phyloP scores from a whole-genome alignment of 192 early-diverging fungal species.

The Dissophora globulifera region DNA sequence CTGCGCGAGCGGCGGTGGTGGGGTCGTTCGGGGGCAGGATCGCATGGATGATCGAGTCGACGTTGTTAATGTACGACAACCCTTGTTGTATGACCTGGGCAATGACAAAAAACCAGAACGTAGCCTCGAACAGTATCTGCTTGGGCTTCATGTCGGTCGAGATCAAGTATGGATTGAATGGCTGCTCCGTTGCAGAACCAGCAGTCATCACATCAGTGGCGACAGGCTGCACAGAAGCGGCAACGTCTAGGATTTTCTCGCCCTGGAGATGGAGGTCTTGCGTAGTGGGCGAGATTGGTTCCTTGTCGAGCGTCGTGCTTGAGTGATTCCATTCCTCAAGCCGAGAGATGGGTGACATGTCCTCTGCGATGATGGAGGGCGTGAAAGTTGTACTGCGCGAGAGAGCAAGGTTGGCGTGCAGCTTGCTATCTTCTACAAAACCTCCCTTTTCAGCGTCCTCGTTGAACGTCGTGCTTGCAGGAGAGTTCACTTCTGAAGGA shows the following conservation, averaged over 20 bases:
- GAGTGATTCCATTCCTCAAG: constrained; percentile 38
- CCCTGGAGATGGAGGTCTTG: constrained; percentile 26
- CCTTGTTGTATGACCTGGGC: constrained; percentile 49
- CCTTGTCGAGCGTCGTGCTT: constrained; percentile 34
- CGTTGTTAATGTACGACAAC: constrained; percentile 52
- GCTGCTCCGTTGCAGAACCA: neutral
- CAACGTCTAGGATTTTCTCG: constrained; percentile 27
- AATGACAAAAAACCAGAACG: constrained; percentile 53
- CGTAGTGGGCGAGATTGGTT: neutral
- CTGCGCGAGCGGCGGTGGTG: constrained; percentile 12
- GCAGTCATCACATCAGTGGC: constrained; percentile 8
- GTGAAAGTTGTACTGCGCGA: constrained; percentile 47
- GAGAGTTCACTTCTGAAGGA: constrained; percentile 19
- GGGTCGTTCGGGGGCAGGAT: constrained; percentile 40
- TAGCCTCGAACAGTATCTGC: constrained; percentile 31
- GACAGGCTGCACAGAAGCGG: constrained; percentile 3
- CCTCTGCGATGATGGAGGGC: constrained; percentile 39
- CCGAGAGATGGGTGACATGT: neutral
- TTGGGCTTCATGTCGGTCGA: constrained; percentile 46
- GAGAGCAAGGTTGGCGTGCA: constrained; percentile 5
- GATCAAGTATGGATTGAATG: constrained; percentile 40
- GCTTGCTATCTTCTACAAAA: neutral
- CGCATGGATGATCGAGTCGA: constrained; percentile 49
- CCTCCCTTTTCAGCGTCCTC: constrained; percentile 4
- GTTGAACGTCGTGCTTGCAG: constrained; percentile 17